Percentiles rank a stretch among this genome's conserved stretches.
Conservation (phyloP, 2,329 filamentous ascomycete genomes). For the Colletotrichum phormii region DNA sequence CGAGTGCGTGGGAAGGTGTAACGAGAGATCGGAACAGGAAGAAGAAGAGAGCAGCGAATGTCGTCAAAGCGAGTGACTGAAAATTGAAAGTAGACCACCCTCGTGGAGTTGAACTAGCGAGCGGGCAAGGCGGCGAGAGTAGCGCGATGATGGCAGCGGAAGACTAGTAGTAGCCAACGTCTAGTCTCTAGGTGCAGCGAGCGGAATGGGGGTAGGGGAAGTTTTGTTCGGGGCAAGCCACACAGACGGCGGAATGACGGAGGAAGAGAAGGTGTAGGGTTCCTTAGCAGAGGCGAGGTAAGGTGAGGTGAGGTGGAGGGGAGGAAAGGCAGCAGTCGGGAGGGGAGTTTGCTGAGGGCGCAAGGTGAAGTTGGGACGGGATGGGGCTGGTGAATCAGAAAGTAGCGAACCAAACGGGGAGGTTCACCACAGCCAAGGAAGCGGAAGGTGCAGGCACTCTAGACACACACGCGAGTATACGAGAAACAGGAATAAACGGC, state of each 20-base stretch:
- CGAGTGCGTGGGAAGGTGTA: not conserved
- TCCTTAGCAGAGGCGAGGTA: not conserved
- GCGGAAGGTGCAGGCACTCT: not conserved
- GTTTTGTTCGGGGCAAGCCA: constrained; percentile 15
- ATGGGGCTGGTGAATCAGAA: not conserved
- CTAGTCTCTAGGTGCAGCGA: constrained; percentile 12
- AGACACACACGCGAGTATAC: not conserved
- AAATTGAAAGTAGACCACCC: not conserved
- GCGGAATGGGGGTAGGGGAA: not conserved
- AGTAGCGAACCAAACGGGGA: not conserved
- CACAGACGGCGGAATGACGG: not conserved
- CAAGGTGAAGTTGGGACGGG: constrained; percentile 1
- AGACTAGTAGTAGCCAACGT: not conserved
- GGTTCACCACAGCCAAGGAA: not conserved
- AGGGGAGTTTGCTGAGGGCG: not conserved
- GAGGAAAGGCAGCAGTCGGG: not conserved
- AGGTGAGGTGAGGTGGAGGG: not conserved
- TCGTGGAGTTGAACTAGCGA: constrained; percentile 12
- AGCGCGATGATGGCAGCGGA: not conserved
- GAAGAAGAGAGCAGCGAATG: constrained; percentile 10
- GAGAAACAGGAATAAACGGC: not conserved
- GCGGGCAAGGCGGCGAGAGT: constrained; percentile 4
- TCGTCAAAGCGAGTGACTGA: constrained; percentile 24
- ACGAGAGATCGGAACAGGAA: not conserved
- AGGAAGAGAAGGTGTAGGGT: not conserved